phyloP scores from a whole-genome alignment of 192 early-diverging fungal genomes.

The Haplosporangium gracile region DNA sequence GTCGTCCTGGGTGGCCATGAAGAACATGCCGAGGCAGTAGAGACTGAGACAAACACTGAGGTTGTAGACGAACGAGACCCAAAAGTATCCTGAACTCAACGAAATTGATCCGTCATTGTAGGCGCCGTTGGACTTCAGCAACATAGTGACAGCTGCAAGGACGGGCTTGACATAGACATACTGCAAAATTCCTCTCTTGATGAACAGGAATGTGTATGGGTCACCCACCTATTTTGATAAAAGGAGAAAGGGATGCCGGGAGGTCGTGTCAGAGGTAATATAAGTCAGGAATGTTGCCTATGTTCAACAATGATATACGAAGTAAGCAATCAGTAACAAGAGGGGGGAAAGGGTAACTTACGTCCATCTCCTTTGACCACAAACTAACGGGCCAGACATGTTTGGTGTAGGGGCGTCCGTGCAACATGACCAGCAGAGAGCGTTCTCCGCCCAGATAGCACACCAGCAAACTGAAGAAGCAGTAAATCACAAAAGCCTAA shows the following conservation, averaged over 20 bases:
- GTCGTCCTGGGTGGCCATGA: constrained; percentile 82
- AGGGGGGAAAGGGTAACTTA: constrained; percentile 13
- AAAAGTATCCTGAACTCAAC: constrained; percentile 80
- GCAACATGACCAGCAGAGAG: constrained; percentile 82
- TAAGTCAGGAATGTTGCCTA: background rate
- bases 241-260: background rate
- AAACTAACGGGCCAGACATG: constrained; percentile 87
- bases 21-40: constrained; percentile 91
- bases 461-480: constrained; percentile 90
- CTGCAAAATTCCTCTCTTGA: constrained; percentile 94
- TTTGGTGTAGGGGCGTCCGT: constrained; percentile 79
- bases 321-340: background rate
- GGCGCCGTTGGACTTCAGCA: constrained; percentile 74
- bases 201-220: constrained; percentile 87
- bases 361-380: constrained; percentile 80
- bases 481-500: constrained; percentile 93
- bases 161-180: constrained; percentile 93
- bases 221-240: constrained; percentile 72
- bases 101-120: constrained; percentile 90
- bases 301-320: background rate
- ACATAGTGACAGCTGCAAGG: constrained; percentile 82
- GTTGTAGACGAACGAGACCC: constrained; percentile 88
- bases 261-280: background rate
- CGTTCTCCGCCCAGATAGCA: constrained; percentile 93
- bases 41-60: constrained; percentile 86